Evolutionary conservation across 139 green algal species (phyloP), one percentile per base, ranked within the genome.

Genomic region (Coelastrella sp.): DNA sequence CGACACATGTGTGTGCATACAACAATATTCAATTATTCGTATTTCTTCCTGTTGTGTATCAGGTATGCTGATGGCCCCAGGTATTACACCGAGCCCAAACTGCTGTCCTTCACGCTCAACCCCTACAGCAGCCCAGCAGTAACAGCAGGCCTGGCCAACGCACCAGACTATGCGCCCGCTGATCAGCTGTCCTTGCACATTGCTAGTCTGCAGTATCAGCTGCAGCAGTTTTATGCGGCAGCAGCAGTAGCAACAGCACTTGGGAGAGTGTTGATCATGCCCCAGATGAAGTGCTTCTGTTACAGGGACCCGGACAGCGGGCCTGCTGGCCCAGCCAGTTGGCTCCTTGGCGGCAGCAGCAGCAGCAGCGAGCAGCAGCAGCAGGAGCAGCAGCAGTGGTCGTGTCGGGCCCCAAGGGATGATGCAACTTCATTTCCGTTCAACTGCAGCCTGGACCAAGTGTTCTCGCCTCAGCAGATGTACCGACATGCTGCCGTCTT

Each of bases 61-160:
- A 90, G 86, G 86, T 91, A 91, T 78, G 87, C 87, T 49, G 87
- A 91, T 66, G 87, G 87, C 4, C 87, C 87, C 6, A 19, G 22
- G 7, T 91, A 91, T 35, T 91, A 91, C 87, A 83, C 8, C 3
- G 87, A 91, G 25, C 87, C 78, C 8, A 19, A 60, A 17, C 87
- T 91, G 78, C 22, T 91, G 78, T 57, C 56, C 35, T 80, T 91
- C 35, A 63, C 3, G 1, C 78, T 87, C 19, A 58, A 19, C 7
- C 65, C 65, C 11, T 81, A 73, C 59, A 66, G 22, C 35, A 49
- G 61, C 25, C 24, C 86, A 70, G 74, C 35, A 24, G 60, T 9
- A 10, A 57, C 24, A 60, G 20, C 85, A 19, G 12, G 10, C 57
- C 65, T 78, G 14, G 17, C n/a, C 59, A 87, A 78, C 11, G 58